Percentiles rank a stretch among this genome's conserved stretches.
Conservation (phyloP, 2,329 filamentous ascomycete genomes). For the Diaporthe amygdali region DNA sequence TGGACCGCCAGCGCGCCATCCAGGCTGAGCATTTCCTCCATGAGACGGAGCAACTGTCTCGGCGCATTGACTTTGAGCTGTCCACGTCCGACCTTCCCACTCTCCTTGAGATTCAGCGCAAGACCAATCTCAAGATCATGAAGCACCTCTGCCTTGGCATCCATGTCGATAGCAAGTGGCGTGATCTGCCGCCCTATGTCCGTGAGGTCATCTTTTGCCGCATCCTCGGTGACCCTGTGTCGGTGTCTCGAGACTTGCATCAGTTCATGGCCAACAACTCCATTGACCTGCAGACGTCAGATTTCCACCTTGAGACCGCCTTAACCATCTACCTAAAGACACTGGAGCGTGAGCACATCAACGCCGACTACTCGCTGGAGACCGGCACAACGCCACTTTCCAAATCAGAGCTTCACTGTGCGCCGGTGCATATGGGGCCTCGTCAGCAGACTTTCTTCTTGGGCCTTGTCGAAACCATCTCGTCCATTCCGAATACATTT, state of each 20-base stretch:
- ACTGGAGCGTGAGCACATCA: slow-evolving; percentile 27
- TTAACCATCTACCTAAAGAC: slow-evolving; percentile 29
- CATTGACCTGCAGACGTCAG: slow-evolving; percentile 32
- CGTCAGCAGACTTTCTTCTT: slow-evolving; percentile 21
- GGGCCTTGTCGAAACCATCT: slow-evolving; percentile 26
- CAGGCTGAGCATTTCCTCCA: slow-evolving; percentile 40
- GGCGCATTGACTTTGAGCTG: slow-evolving; percentile 39
- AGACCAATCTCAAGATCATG: slow-evolving; percentile 38
- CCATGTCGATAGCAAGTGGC: slow-evolving; percentile 39
- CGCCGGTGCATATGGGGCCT: slow-evolving; percentile 24
- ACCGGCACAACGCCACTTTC: slow-evolving; percentile 22
- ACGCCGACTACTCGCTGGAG: slow-evolving; percentile 27
- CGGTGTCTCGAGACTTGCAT: slow-evolving; percentile 30
- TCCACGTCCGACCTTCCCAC: slow-evolving; percentile 33
- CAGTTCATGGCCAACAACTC: slow-evolving; percentile 31
- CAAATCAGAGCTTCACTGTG: slow-evolving; percentile 26
- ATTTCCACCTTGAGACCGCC: slow-evolving; percentile 36
- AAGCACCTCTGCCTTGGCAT: slow-evolving; percentile 39
- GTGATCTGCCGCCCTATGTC: slow-evolving; percentile 33
- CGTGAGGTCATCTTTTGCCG: slow-evolving; percentile 37
- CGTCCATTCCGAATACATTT: slow-evolving; percentile 32
- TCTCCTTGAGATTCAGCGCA: slow-evolving; percentile 32
- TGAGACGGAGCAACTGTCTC: slow-evolving; percentile 33
- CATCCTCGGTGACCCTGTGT: slow-evolving; percentile 33
- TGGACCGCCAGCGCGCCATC: slow-evolving; percentile 35